Base-by-base conservation (phyloP, 2,329 filamentous ascomycete species). In the Pseudogymnoascus sp. region DNA sequence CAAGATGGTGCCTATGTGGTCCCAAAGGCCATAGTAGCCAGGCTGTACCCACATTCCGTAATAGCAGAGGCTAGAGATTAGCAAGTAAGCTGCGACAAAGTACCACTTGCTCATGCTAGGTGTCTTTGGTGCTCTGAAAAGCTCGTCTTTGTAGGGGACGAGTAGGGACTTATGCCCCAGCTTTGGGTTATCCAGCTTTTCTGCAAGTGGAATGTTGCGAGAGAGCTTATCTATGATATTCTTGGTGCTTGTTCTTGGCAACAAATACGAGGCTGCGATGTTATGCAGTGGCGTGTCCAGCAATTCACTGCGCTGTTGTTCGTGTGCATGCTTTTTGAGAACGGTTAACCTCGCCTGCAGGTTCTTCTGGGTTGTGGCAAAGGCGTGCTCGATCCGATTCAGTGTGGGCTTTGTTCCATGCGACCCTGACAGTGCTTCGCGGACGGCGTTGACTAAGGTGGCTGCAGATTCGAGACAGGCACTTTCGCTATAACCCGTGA, bases 201-300 rank as follows among this genome's bases (percentile, higher is more conserved):
- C 58, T 7, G 62, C 65, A 11, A 64, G 64, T 16, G 62, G 62
- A 41, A 65, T 64, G 33, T 62, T 59, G 25, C 39, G 64, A 12
- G 64, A 64, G 33, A 65, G 49, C 25, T 60, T 63, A 41, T 64
- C 60, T 36, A 52, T 60, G 22, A 65, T 41, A 39, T 60, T 60
- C 28, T 65, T 62, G 4, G 30, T 59, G 52, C 52, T 52, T 4
- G 23, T 65, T n/a, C 7, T n/a, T 12, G 58, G 33, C 58, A 49
- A 12, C 19, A 22, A 23, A 19, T 42, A 22, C 12, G 5, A 2
- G 12, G 14, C 36, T 5, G 28, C 14, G 8, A 60, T 16, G 9
- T 11, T 42, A 16, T 38, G 59, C 23, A 60, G 19, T 30, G 8
- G 36, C 5, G 19, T 60, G 25, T 60, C 59, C 19, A 60, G 7